Base-by-base conservation (phyloP, 371 early-diverging fungal species). In the Mucor piriformis region DNA sequence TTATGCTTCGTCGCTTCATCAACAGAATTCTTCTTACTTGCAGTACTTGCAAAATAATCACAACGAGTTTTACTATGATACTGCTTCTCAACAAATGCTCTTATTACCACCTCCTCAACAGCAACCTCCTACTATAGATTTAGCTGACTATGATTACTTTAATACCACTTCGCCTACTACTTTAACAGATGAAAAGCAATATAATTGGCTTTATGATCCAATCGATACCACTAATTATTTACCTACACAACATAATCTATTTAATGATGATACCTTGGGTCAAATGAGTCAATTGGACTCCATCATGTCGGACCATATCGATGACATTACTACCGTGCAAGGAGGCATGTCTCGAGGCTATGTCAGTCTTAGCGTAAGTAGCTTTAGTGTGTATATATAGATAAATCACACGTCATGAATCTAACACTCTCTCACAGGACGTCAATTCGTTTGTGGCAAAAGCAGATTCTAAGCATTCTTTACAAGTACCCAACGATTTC, bases 381-480 rank as follows among this genome's bases (percentile, higher is more conserved):
- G 11, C n/a, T n/a, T n/a, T n/a, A n/a, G n/a, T n/a, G n/a, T n/a
- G n/a, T n/a, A n/a, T n/a, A n/a, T n/a, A n/a, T n/a, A n/a, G n/a
- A n/a, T n/a, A n/a, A n/a, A n/a, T n/a, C n/a, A n/a, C n/a, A n/a
- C n/a, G n/a, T n/a, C n/a, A n/a, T n/a, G n/a, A n/a, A n/a, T n/a
- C n/a, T n/a, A n/a, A n/a, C n/a, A n/a, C n/a, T n/a, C n/a, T n/a
- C n/a, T n/a, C n/a, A n/a, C 48, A 77, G 78, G 78, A 77, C 57
- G 69, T 77, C 46, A 77, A 77, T 38, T 70, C 75, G 3, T 74
- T 70, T 61, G 75, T 77, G 0, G 75, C 73, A 25, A 64, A 77
- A 58, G 64, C 66, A 24, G 76, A 74, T 38, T 71, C 74, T 27
- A 65, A 74, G 32, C 67, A 71, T 44, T 62, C 67, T 0, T 20